Conservation (phyloP, 176 grass and related monocot genomes). For the Coix lacrymajobi region DNA sequence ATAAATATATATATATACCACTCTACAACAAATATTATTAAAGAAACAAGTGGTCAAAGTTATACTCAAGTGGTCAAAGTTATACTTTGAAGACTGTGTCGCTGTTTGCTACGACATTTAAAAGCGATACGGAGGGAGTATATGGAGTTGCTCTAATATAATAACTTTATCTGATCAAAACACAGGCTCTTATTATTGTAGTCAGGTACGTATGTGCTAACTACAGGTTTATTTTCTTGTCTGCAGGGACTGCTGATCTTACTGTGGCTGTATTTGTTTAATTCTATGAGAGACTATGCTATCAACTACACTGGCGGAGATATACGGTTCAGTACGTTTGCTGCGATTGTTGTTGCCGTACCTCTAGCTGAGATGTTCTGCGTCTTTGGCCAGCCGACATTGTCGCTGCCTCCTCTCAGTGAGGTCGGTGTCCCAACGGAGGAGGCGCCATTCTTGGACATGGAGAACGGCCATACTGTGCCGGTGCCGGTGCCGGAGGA, state of each 20-base stretch:
- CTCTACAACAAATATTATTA: no score
- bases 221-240: neutral
- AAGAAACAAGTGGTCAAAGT: no score
- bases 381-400: neutral
- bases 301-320: neutral
- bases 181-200: no score
- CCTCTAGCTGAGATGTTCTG: neutral
- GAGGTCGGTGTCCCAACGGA: neutral
- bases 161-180: no score
- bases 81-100: no score
- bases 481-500: no score
- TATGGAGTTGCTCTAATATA: no score
- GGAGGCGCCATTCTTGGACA: neutral
- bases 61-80: no score
- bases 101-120: no score
- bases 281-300: neutral
- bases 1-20: no score
- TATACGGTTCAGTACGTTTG: slow-evolving; percentile 4
- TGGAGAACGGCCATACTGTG: neutral
- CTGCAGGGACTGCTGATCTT: neutral
- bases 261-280: neutral
- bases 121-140: no score
- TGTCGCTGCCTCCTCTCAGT: no score
- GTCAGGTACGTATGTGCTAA: neutral
- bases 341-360: neutral